Conservation (phyloP, 2,329 filamentous ascomycete species). For the Colletotrichum sojae region DNA sequence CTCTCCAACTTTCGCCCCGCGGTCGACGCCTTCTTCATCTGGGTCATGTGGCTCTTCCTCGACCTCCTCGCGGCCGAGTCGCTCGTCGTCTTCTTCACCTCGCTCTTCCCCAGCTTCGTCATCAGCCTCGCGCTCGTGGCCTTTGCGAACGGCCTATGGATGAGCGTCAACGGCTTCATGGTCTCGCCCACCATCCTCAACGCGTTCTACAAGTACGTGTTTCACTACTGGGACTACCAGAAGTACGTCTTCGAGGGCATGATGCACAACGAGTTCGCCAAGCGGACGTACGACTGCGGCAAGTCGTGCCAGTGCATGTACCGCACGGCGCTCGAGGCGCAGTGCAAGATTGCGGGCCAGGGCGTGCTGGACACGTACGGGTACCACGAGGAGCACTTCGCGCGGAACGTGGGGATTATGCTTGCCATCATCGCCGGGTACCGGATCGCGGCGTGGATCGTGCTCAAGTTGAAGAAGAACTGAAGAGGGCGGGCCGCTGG, state of each 20-base stretch:
- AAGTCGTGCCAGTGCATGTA: conserved; percentile 79
- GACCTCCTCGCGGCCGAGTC: conserved; percentile 87
- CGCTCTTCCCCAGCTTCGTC: conserved; percentile 84
- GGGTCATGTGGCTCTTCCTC: conserved; percentile 88
- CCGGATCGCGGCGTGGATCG: conserved; percentile 76
- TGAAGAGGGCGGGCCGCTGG: conserved; percentile 5
- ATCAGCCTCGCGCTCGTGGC: conserved; percentile 83
- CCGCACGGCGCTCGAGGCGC: conserved; percentile 68
- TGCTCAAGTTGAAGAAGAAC: conserved; percentile 56
- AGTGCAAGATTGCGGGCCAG: conserved; percentile 80
- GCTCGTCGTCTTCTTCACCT: conserved; percentile 82
- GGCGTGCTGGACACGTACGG: conserved; percentile 80
- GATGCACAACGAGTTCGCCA: conserved; percentile 90
- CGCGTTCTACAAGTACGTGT: conserved; percentile 88
- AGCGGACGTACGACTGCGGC: conserved; percentile 74
- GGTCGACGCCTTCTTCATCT: conserved; percentile 79
- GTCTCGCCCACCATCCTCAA: conserved; percentile 81
- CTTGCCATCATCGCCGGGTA: conserved; percentile 83
- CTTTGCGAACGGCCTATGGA: conserved; percentile 92
- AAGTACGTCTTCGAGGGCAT: conserved; percentile 90
- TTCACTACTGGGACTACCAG: conserved; percentile 92
- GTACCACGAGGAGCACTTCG: conserved; percentile 74
- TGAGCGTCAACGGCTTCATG: conserved; percentile 88
- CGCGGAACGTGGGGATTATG: conserved; percentile 83
- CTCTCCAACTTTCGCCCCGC: conserved; percentile 80